Conservation (phyloP, 2,329 filamentous ascomycete genomes). For the Xylariaceae sp. region DNA sequence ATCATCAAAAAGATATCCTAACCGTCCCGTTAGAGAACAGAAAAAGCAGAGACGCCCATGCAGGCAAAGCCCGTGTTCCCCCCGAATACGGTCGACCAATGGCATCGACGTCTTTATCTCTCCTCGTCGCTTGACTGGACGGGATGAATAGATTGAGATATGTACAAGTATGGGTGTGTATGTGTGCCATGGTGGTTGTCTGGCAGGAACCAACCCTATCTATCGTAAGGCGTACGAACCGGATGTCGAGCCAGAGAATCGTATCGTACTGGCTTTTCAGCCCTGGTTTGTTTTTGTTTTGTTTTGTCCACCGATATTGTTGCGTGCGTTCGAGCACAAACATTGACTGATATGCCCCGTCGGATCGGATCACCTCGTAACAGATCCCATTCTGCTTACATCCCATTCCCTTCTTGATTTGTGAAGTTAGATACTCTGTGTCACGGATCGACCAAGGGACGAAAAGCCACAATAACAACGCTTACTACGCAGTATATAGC, state of each 20-base stretch:
- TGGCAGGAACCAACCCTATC: background rate
- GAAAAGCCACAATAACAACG: background rate
- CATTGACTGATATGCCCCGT: too few species aligned
- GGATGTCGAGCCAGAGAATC: background rate
- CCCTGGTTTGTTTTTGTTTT: background rate
- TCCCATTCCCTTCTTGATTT: too few species aligned
- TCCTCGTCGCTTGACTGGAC: background rate
- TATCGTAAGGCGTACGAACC: background rate
- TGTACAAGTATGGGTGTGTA: too few species aligned
- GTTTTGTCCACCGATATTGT: background rate
- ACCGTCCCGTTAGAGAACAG: too few species aligned
- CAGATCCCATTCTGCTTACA: too few species aligned
- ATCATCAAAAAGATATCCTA: background rate
- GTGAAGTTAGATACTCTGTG: background rate
- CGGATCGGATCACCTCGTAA: too few species aligned
- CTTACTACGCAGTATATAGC: background rate
- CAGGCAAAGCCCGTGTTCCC: background rate
- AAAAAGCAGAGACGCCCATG: background rate
- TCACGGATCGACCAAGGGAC: background rate
- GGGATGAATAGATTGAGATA: too few species aligned
- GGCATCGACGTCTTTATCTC: background rate
- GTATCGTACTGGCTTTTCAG: background rate
- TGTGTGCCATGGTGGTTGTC: too few species aligned
- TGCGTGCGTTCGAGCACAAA: too few species aligned
- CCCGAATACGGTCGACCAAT: background rate